These are phyloP conservation scores for Lipomyces sp. DNA, from an alignment of 805 yeast species.

Conservation along the genomic window DNA sequence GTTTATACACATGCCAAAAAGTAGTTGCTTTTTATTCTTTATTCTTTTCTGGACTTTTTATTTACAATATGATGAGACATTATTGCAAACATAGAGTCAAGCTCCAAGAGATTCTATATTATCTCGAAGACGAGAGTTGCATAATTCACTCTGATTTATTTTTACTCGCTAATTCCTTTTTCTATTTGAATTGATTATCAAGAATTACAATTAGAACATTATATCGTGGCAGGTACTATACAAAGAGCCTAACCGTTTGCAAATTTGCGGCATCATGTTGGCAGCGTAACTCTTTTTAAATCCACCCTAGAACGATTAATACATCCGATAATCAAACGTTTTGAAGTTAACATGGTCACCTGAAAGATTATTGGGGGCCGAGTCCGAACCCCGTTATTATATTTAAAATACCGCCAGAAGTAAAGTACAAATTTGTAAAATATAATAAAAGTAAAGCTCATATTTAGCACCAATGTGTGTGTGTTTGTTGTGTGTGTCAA, in stretches of 20 bases:
- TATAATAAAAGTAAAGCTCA: no score
- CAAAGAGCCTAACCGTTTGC: not conserved
- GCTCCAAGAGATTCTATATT: slow-evolving; percentile 41
- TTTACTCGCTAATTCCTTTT: not conserved
- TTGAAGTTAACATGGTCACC: no score
- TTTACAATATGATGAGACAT: slow-evolving; percentile 41
- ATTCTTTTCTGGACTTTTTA: not conserved
- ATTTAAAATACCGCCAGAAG: no score
- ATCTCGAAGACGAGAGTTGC: slow-evolving; percentile 32
- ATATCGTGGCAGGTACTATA: not conserved
- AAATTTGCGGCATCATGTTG: no score
- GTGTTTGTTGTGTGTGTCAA: no score
- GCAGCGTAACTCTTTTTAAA: no score
- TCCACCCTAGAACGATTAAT: no score
- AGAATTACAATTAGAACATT: not conserved
- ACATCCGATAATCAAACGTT: no score
- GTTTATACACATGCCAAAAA: not conserved
- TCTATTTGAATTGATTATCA: not conserved
- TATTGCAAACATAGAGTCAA: slow-evolving; percentile 46
- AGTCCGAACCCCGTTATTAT: no score
- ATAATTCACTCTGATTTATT: slow-evolving; percentile 27
- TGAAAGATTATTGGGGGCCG: no score
- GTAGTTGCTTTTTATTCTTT: not conserved
- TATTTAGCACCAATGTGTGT: no score
- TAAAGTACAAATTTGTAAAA: no score